These are phyloP conservation scores for Auxenochlorella protothecoides DNA, from an alignment of 139 green algal genomes.

Conservation along the genomic window DNA sequence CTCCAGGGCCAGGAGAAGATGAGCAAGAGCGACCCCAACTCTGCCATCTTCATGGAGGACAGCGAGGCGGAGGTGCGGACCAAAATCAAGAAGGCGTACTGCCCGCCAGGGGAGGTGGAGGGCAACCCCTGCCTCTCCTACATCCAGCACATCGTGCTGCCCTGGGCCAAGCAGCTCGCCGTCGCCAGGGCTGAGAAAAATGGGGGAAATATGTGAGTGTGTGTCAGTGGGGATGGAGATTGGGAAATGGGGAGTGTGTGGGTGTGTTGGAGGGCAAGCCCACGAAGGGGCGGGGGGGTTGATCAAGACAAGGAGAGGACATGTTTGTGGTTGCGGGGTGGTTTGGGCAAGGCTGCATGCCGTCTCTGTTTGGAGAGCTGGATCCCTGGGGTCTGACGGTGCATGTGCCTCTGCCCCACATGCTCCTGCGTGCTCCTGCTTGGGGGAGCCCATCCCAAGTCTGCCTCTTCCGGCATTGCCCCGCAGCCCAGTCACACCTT, in stretches of 20 bases:
- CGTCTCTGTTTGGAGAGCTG: no score
- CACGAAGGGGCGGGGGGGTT: not conserved
- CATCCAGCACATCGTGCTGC: slow-evolving; percentile 83
- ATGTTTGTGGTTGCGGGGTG: not conserved
- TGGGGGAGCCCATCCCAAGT: no score
- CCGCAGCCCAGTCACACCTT: no score
- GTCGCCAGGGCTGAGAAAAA: slow-evolving; percentile 56
- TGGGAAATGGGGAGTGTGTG: no score
- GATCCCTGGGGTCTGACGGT: no score
- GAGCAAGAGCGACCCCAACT: slow-evolving; percentile 94
- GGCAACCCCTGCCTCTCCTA: slow-evolving; percentile 95
- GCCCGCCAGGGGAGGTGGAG: slow-evolving; percentile 59
- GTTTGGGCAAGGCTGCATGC: no score
- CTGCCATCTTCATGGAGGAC: slow-evolving; percentile 98
- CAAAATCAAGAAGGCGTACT: slow-evolving; percentile 99
- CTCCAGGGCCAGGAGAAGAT: slow-evolving; percentile 99
- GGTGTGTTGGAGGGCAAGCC: not conserved
- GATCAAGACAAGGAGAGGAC: not conserved
- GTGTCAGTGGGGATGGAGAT: no score
- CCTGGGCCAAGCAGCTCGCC: slow-evolving; percentile 77
- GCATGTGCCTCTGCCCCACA: no score
- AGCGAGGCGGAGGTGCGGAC: slow-evolving; percentile 77
- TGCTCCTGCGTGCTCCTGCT: no score
- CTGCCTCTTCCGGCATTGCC: no score
- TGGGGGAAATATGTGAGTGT: slow-evolving; percentile 61